A percentile compares a stretch with the other conserved stretches of the same genome.
Conservation (phyloP, 768 basidiomycete genomes). For the Pulveroboletus ravenelii region DNA sequence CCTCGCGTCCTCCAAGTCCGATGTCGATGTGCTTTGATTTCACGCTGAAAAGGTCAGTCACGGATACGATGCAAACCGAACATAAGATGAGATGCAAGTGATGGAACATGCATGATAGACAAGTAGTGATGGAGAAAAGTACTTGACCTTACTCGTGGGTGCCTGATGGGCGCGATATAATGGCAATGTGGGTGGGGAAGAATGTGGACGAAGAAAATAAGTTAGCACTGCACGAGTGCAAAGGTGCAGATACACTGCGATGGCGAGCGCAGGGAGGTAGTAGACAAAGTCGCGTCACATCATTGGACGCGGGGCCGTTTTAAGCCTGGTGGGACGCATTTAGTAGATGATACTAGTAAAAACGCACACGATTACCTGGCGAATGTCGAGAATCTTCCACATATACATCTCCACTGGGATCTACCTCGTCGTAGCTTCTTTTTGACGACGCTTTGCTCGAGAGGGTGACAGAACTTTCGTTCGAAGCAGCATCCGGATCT, state of each 20-base stretch:
- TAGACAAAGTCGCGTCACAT: slow-evolving; percentile 7
- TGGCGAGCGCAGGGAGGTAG: not conserved
- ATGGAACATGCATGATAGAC: not conserved
- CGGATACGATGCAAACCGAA: slow-evolving; percentile 10
- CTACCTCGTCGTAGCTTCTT: slow-evolving; percentile 42
- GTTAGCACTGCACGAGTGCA: not conserved
- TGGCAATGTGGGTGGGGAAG: not conserved
- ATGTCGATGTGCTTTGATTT: slow-evolving; percentile 7
- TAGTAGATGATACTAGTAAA: not conserved
- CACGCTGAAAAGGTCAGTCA: slow-evolving; percentile 31
- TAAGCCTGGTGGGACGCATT: slow-evolving; percentile 28
- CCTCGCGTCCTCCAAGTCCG: not conserved
- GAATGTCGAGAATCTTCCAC: slow-evolving; percentile 20
- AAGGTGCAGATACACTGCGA: not conserved
- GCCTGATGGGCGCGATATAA: slow-evolving; percentile 10
- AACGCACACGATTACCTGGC: slow-evolving; percentile 30
- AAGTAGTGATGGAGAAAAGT: slow-evolving; percentile 5
- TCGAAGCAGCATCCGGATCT: slow-evolving; percentile 37
- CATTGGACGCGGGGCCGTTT: slow-evolving; percentile 43
- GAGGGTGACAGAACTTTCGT: slow-evolving; percentile 51
- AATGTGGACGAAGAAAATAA: too few relatives aligned
- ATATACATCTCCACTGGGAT: slow-evolving; percentile 36
- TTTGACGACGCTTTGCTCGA: slow-evolving; percentile 55
- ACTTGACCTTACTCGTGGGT: slow-evolving; percentile 27
- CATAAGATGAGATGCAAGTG: not conserved